Conservation (phyloP, 352 stramenopile species). For the Phytophthora nicotianae region DNA sequence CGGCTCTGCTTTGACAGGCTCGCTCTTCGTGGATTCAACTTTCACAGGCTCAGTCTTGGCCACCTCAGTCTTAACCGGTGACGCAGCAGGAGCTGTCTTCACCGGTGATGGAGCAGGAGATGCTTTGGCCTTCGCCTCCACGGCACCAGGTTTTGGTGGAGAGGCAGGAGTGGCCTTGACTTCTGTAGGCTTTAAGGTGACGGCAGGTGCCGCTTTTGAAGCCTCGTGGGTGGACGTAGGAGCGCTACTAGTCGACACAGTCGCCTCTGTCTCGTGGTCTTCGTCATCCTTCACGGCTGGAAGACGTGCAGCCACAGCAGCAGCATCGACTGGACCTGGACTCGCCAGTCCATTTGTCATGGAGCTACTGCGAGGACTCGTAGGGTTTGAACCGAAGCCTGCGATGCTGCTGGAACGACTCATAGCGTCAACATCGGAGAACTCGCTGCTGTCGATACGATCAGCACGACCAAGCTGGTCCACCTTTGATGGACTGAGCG, state of each 20-base stretch:
- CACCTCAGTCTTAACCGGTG: constrained; percentile 2
- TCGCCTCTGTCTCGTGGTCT: constrained; percentile 6
- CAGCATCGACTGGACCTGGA: constrained; percentile 18
- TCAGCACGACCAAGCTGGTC: constrained; percentile 50
- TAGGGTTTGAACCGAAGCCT: constrained; percentile 30
- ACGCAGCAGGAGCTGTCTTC: constrained; percentile 10
- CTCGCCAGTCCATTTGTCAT: constrained; percentile 3
- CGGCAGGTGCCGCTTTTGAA: not conserved
- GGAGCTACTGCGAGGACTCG: constrained; percentile 31
- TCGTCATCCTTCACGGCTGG: constrained; percentile 13
- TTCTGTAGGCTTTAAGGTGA: constrained; percentile 7
- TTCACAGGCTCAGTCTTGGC: constrained; percentile 9
- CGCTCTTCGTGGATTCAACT: constrained; percentile 4
- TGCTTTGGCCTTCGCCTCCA: constrained; percentile 6
- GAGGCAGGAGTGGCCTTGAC: constrained; percentile 9
- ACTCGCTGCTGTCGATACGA: constrained; percentile 52
- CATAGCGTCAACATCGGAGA: constrained; percentile 48
- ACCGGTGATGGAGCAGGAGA: constrained; percentile 12
- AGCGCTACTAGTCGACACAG: constrained; percentile 8
- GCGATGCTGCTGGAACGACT: constrained; percentile 50
- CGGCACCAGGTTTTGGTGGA: constrained; percentile 7
- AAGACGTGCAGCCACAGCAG: constrained; percentile 27
- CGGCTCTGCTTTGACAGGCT: not conserved
- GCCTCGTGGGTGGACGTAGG: constrained; percentile 5
- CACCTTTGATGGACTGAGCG: constrained; percentile 46